phyloP scores from a whole-genome alignment of 2,329 filamentous ascomycete genomes.

The Penicillium concentricum region DNA sequence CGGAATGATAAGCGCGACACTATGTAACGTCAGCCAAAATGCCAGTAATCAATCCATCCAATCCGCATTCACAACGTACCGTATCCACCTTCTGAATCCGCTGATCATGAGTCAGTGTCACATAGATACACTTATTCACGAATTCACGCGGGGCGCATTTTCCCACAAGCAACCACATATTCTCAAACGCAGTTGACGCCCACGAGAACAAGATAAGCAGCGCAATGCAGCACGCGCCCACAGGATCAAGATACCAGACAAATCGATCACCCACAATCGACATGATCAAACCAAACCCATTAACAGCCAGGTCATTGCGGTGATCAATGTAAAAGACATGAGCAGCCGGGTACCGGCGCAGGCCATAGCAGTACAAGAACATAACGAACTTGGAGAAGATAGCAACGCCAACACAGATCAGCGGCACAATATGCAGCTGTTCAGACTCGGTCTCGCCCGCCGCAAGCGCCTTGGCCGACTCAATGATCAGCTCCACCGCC shows the following conservation, averaged over 20 bases:
- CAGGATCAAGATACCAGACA: conserved; percentile 11
- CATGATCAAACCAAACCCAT: conserved; percentile 11
- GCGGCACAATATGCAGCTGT: conserved; percentile 3
- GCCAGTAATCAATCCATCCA: neutral
- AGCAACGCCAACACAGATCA: conserved; percentile 9
- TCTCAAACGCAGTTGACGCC: conserved; percentile 11
- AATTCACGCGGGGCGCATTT: conserved; percentile 10
- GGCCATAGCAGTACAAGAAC: conserved; percentile 6
- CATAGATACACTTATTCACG: conserved; percentile 14
- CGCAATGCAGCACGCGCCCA: conserved; percentile 12
- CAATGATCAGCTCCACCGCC: conserved; percentile 9
- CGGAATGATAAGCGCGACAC: conserved; percentile 11
- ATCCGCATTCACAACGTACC: neutral
- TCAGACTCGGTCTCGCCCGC: conserved; percentile 3
- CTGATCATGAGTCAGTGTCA: conserved; percentile 11
- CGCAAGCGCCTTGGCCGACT: conserved; percentile 2
- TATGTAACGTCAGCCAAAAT: neutral
- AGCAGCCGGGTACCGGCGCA: conserved; percentile 11
- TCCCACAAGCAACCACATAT: conserved; percentile 13
- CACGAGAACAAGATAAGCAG: conserved; percentile 11
- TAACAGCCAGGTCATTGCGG: conserved; percentile 12
- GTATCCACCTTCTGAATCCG: conserved; percentile 12
- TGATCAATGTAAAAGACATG: conserved; percentile 13
- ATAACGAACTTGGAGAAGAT: conserved; percentile 11
- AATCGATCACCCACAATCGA: conserved; percentile 11